Evolutionary conservation across 768 basidiomycete species (phyloP).

Genomic region (Russula brevipes): DNA sequence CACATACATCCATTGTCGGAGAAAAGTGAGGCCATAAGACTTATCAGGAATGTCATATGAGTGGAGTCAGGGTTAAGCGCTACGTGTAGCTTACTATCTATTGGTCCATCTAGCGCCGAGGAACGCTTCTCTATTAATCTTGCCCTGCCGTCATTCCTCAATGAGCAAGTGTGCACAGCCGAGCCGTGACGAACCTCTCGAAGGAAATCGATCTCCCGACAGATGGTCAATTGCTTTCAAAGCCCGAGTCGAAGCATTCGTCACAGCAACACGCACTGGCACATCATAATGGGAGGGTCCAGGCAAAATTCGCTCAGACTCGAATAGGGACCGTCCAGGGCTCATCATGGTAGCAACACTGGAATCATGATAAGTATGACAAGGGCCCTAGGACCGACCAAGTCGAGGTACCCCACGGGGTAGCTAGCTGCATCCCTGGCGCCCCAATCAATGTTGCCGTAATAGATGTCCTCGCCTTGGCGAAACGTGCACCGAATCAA

Average conservation of each 20-base stretch:
- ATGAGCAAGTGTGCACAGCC: not conserved
- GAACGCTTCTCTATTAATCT: not conserved
- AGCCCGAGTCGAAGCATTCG: not conserved
- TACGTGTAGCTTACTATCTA: not conserved
- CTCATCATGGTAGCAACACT: not conserved
- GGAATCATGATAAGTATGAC: not conserved
- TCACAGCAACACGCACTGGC: not conserved
- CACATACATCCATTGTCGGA: not conserved
- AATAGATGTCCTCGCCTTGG: not conserved
- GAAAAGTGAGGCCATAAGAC: not conserved
- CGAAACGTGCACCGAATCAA: not conserved
- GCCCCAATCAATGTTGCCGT: not conserved
- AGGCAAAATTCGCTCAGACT: not conserved
- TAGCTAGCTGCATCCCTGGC: not conserved
- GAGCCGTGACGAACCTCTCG: not conserved
- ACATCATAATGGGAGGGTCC: not conserved
- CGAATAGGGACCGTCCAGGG: not conserved
- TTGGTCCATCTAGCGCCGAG: not conserved
- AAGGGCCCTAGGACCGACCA: not conserved
- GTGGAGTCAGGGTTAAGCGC: not conserved
- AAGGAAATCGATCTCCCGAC: conserved; percentile 4
- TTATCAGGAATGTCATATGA: conserved; percentile 6
- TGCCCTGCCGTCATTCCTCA: not conserved
- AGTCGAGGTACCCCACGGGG: not conserved
- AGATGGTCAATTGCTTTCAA: not conserved